phyloP scores from a whole-genome alignment of 2,329 filamentous ascomycete genomes.

The Taxawa tesnikishii region DNA sequence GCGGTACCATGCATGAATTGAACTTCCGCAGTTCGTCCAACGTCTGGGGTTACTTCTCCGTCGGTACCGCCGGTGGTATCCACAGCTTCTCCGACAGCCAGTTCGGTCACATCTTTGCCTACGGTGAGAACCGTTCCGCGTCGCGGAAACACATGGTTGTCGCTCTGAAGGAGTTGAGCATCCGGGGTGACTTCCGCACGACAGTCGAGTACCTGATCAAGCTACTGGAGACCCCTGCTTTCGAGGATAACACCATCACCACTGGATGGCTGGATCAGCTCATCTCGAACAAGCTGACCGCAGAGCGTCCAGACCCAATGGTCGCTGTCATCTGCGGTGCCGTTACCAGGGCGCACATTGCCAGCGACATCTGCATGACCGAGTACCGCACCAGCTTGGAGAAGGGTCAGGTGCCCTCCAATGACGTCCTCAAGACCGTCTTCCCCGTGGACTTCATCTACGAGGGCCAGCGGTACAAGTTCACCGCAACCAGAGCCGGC shows the following conservation, averaged over 20 bases:
- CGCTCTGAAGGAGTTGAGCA: conserved; percentile 94
- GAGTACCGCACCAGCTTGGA: conserved; percentile 84
- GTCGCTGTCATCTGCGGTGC: conserved; percentile 93
- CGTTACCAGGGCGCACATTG: conserved; percentile 84
- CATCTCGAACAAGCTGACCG: conserved; percentile 93
- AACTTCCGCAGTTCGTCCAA: conserved; percentile 99
- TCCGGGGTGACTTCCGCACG: conserved; percentile 97
- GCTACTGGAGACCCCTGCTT: conserved; percentile 92
- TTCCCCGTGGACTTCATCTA: conserved; percentile 99
- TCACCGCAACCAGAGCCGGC: conserved; percentile 88
- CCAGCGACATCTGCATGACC: conserved; percentile 77
- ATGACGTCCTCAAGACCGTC: conserved; percentile 93
- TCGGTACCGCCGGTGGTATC: conserved; percentile 90
- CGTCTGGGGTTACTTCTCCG: conserved; percentile 99
- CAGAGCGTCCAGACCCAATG: conserved; percentile 86
- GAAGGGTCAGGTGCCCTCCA: conserved; percentile 93
- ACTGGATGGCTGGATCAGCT: conserved; percentile 98
- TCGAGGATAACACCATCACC: conserved; percentile 98
- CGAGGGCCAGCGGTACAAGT: conserved; percentile 92
- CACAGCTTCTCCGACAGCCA: conserved; percentile 99
- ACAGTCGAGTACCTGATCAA: conserved; percentile 99
- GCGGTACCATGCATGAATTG: conserved; percentile 96
- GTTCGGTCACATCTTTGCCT: conserved; percentile 98
- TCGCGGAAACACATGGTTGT: conserved; percentile 99
- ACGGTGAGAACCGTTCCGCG: conserved; percentile 91